Base-by-base conservation (phyloP, 805 yeast species). In the Candida ipomoeae region DNA sequence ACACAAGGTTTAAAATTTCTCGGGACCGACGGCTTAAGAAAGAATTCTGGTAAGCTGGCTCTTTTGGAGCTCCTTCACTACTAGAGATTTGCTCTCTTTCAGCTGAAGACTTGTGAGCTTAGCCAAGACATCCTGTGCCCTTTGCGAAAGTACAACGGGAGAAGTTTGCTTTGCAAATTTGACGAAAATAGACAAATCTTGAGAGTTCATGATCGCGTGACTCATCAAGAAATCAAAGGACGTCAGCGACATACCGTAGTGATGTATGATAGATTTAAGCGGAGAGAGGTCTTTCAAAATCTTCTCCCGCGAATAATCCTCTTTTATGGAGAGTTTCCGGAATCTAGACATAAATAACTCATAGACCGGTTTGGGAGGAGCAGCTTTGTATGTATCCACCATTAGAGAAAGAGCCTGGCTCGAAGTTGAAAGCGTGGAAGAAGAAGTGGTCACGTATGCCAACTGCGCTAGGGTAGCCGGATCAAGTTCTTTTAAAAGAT, bases 251-350 rank as follows among this genome's bases (percentile, higher is more conserved):
- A 65, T 50, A 5, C 51, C 54, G 17, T 54, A 45, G 44, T 67
- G 68, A 49, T 66, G 66, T n/a, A 70, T 46, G 2, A 62, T 60
- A 6, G 66, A 58, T 50, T 70, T 70, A 31, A 68, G 54, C 20
- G 47, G 43, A 7, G 61, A 26, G 32, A 70, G 58, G 10, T 64
- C 66, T 20, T 51, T 48, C n/a, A 63, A 49, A 8, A 60, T 51
- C 31, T 53, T 46, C 4, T 50, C 55, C 6, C 50, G 51, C 8
- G 54, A 37, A n/a, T 45, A 46, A 7, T 42, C 41, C 13, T 40
- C 46, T 17, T 20, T 32, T 3, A 21, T 15, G 3, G 56, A 55
- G 18, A 21, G 29, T 29, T 55, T 51, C 5, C 51, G 53, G 46
- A 56, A 64, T 6, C 53, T 46, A 2, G 53, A 45, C 15, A 66